Evolutionary conservation across 352 stramenopile genomes (phyloP), one percentile per base, ranked within the genome.

Genomic region (Phytophthora sojae): DNA sequence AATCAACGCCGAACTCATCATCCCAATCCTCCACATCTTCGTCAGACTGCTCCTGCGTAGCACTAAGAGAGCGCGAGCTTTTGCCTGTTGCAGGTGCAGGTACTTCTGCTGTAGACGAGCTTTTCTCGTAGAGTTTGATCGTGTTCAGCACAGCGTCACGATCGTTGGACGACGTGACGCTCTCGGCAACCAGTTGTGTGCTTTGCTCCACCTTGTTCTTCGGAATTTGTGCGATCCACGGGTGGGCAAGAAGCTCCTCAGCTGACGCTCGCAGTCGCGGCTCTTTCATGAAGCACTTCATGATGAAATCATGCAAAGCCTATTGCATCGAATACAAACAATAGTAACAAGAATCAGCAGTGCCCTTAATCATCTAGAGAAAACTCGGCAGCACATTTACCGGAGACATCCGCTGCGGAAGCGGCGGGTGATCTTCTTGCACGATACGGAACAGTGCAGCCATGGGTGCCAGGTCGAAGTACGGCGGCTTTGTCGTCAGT

Each of bases 281-380:
- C 64, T 98, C 90, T 72, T 98, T 98, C 87, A 97, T 95, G 68
- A 96, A 96, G 44, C 91, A 97, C 52, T 97, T 96, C 85, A 94
- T 93, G 62, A 97, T 94, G 32, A 98, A 98, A 64, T 98, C 92
- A 35, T 96, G 84, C 19, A 98, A 81, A 12, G 85, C 92, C 79
- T 96, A 44, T 57, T 42, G 3, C 7, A 64, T 35, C 17, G 37
- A 47, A 7, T 64, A 57, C 15, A 19, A 67, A 29, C 44, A 45
- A 57, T 1, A 21, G 21, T 21, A 21, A 25, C 35, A 57, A 54
- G 35, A 25, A 17, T 55, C 11, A 70, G 37, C 3, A 1, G 49
- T 4, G 6, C 42, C 19, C 23, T 29, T 50, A 57, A 51, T 19
- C 26, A 7, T 21, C 2, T 8, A 57, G 5, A 12, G 23, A 52